phyloP scores from a whole-genome alignment of 2,329 filamentous ascomycete genomes.

The Celoporthe dispersa region DNA sequence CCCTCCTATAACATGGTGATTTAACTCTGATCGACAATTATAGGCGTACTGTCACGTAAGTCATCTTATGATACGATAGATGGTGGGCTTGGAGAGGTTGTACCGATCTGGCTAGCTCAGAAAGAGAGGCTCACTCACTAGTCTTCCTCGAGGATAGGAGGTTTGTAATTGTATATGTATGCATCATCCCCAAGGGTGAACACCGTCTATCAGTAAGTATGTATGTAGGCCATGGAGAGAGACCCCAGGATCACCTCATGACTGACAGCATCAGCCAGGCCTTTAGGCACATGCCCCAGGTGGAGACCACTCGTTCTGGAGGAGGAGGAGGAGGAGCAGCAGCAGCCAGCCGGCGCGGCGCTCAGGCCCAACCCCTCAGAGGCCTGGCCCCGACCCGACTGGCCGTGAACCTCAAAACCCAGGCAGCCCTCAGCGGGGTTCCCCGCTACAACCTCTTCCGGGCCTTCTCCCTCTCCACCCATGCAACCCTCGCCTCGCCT shows the following conservation, averaged over 20 bases:
- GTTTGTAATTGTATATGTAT: neutral
- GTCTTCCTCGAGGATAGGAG: too few relatives aligned
- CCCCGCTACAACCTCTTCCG: neutral
- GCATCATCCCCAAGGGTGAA: neutral
- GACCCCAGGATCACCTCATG: neutral
- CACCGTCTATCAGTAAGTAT: neutral
- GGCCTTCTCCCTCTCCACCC: conserved; percentile 59
- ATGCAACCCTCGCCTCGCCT: conserved; percentile 72
- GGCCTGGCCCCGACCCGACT: neutral
- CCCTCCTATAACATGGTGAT: neutral
- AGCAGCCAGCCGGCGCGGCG: neutral
- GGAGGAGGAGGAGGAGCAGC: neutral
- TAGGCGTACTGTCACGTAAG: neutral
- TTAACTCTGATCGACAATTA: neutral
- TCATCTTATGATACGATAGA: neutral
- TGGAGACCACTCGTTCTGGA: neutral
- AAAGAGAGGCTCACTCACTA: too few relatives aligned
- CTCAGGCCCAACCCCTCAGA: neutral
- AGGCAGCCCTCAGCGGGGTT: neutral
- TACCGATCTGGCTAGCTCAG: too few relatives aligned
- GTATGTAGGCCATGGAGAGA: neutral
- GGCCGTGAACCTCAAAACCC: neutral
- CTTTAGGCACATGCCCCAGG: too few relatives aligned
- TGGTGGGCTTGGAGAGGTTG: too few relatives aligned
- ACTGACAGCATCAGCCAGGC: neutral